A percentile compares a stretch with the other conserved stretches of the same genome.
Evolutionary conservation across 129 eudicot genomes (phyloP).

Genomic region (Chrysanthemum lavandulifolium): DNA sequence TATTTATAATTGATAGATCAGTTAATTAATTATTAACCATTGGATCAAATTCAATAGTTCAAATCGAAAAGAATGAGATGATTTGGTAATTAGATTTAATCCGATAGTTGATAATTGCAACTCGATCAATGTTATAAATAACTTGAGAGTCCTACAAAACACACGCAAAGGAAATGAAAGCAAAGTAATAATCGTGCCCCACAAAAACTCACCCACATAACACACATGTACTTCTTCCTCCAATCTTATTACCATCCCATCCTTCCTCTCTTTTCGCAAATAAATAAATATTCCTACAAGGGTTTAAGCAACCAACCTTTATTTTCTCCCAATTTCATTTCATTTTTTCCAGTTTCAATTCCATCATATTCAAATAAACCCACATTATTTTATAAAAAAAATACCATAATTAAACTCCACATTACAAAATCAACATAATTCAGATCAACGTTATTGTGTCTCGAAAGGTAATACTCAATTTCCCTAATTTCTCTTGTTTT

Average conservation of each 20-base stretch:
- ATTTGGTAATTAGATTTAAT: too few relatives aligned
- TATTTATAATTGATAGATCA: too few relatives aligned
- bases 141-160: too few relatives aligned
- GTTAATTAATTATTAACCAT: too few relatives aligned
- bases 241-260: background rate
- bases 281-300: constrained; percentile 8
- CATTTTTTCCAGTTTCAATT: background rate
- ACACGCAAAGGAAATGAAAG: too few relatives aligned
- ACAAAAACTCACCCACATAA: background rate
- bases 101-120: too few relatives aligned
- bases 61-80: too few relatives aligned
- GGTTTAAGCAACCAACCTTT: constrained; percentile 42
- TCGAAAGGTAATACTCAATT: constrained; percentile 27
- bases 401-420: background rate
- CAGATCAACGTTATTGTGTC: constrained; percentile 17
- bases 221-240: background rate
- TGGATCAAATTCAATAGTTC: too few relatives aligned
- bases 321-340: constrained; percentile 12
- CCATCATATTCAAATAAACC: background rate
- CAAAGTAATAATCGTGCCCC: background rate
- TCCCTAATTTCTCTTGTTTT: constrained; percentile 5
- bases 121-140: too few relatives aligned
- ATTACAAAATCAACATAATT: background rate
- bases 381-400: too few relatives aligned
- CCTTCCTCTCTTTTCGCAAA: too few relatives aligned